phyloP scores from a whole-genome alignment of 2,329 filamentous ascomycete genomes.

The Knufia petricola region DNA sequence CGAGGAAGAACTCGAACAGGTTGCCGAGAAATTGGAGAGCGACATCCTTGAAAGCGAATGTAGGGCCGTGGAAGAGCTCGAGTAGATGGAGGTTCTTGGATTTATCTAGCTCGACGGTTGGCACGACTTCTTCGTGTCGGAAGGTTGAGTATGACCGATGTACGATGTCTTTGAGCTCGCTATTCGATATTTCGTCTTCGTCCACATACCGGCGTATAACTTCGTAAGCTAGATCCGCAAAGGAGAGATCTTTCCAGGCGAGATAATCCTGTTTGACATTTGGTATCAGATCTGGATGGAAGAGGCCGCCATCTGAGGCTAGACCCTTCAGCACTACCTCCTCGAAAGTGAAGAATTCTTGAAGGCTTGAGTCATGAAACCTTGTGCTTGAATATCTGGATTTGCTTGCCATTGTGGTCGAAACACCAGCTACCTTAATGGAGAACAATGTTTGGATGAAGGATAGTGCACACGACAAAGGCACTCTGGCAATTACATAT shows the following conservation, averaged over 20 bases:
- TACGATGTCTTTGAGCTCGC: conserved; percentile 76
- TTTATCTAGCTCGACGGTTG: conserved; percentile 65
- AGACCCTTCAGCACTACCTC: conserved; percentile 83
- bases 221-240: conserved; percentile 71
- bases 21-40: conserved; percentile 94
- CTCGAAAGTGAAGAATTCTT: conserved; percentile 69
- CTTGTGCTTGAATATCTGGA: conserved; percentile 6
- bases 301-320: conserved; percentile 76
- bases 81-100: conserved; percentile 68
- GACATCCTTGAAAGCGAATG: conserved; percentile 91
- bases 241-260: conserved; percentile 68
- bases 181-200: conserved; percentile 64
- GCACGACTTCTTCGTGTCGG: conserved; percentile 66
- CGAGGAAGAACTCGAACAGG: conserved; percentile 51
- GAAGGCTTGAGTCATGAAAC: conserved; percentile 11
- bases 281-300: conserved; percentile 77
- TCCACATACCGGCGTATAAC: conserved; percentile 86
- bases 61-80: conserved; percentile 93
- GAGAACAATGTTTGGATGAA: too few relatives aligned
- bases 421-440: too few relatives aligned
- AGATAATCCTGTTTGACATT: conserved; percentile 53
- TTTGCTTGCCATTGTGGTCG: not conserved
- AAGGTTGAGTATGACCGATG: conserved; percentile 82
- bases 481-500: conserved; percentile 1
- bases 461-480: not conserved